Conservation (phyloP, 805 yeast genomes). For the Wickerhamomyces hampshirensis region DNA sequence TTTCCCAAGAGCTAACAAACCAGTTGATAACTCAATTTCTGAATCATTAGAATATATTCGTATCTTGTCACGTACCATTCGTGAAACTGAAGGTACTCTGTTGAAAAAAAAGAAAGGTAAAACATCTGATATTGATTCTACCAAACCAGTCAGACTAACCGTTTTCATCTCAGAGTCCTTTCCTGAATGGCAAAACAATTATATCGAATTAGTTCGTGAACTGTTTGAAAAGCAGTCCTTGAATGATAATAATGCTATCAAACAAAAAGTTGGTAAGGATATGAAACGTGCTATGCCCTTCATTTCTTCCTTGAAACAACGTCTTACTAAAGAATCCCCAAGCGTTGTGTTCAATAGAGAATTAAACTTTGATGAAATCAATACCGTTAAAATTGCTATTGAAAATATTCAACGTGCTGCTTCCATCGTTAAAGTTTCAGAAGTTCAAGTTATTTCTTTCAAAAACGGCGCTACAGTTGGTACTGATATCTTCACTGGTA, state of each 20-base stretch:
- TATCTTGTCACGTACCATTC: constrained; percentile 70
- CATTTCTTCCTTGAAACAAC: constrained; percentile 78
- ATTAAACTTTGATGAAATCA: constrained; percentile 75
- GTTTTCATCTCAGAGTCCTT: constrained; percentile 75
- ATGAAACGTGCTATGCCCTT: constrained; percentile 99
- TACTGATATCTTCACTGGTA: constrained; percentile 61
- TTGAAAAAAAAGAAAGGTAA: constrained; percentile 78
- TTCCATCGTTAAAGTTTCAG: constrained; percentile 49
- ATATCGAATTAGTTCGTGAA: constrained; percentile 74
- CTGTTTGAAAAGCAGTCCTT: constrained; percentile 61
- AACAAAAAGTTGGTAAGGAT: constrained; percentile 72
- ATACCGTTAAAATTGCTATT: constrained; percentile 51
- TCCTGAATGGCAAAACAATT: constrained; percentile 88
- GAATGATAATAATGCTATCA: constrained; percentile 60
- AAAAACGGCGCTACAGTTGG: constrained; percentile 62
- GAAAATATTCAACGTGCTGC: constrained; percentile 60
- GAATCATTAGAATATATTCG: constrained; percentile 81
- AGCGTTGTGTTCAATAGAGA: constrained; percentile 85
- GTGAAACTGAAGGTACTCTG: constrained; percentile 88
- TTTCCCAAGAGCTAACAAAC: constrained; percentile 76
- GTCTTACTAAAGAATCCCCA: constrained; percentile 66
- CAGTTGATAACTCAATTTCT: constrained; percentile 53
- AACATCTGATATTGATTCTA: constrained; percentile 66
- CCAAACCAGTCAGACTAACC: constrained; percentile 68
- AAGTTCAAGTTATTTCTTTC: constrained; percentile 57